Evolutionary conservation across 1,284 basidiomycete genomes (phyloP).

Genomic region (Leccinum angustisporum): DNA sequence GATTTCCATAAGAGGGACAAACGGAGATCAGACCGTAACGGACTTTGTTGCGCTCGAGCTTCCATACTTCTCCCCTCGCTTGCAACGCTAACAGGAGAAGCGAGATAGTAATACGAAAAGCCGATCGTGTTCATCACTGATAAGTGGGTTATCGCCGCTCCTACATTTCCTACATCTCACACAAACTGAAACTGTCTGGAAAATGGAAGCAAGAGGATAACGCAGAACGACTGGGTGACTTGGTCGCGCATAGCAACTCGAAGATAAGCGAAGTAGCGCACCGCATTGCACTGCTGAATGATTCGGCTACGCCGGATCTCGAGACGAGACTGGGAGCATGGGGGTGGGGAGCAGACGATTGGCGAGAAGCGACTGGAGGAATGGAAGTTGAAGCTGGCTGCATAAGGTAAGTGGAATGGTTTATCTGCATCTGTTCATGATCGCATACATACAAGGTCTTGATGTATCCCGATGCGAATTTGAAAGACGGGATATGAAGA

Average conservation of each 20-base stretch:
- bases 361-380: neutral
- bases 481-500: neutral
- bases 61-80: neutral
- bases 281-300: neutral
- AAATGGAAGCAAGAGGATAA: slow-evolving; percentile 9
- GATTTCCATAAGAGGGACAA: neutral
- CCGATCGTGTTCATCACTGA: neutral
- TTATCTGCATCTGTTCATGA: neutral
- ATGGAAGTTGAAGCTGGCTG: slow-evolving; percentile 12
- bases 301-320: neutral
- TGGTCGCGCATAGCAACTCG: neutral
- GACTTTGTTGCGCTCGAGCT: slow-evolving; percentile 7
- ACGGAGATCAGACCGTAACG: neutral
- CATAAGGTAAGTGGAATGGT: neutral
- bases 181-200: neutral
- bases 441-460: neutral
- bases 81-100: neutral
- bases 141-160: neutral
- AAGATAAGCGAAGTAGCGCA: neutral
- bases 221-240: neutral
- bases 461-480: neutral
- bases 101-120: neutral
- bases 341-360: neutral
- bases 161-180: neutral
- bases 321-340: neutral